Conservation (phyloP, 768 basidiomycete species). For the Mycena galericulata region DNA sequence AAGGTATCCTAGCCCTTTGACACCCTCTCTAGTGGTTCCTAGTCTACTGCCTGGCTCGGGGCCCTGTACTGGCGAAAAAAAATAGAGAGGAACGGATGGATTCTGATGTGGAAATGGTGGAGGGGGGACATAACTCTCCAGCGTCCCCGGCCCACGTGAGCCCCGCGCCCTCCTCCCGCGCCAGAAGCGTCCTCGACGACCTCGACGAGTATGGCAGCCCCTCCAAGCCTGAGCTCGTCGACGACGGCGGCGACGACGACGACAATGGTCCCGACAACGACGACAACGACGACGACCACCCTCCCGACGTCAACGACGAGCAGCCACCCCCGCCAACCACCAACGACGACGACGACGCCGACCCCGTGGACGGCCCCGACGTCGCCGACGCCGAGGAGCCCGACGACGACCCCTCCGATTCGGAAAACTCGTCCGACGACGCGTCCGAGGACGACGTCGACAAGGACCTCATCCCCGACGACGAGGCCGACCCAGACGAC, state of each 20-base stretch:
- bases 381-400: slow-evolving; percentile 32
- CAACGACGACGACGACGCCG: slow-evolving; percentile 18
- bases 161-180: slow-evolving; percentile 28
- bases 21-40: too few relatives aligned
- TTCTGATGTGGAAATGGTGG: slow-evolving; percentile 45
- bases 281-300: slow-evolving; percentile 24
- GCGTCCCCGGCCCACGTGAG: slow-evolving; percentile 24
- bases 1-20: too few relatives aligned
- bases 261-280: slow-evolving; percentile 18
- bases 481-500: slow-evolving; percentile 29
- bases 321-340: not conserved
- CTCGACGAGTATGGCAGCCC: slow-evolving; percentile 35
- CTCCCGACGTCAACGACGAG: not conserved
- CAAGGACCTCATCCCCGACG: slow-evolving; percentile 33
- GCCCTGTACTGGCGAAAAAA: not conserved
- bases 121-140: not conserved
- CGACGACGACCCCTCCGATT: slow-evolving; percentile 31
- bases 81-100: slow-evolving; percentile 32
- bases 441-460: slow-evolving; percentile 39
- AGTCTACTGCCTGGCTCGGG: too few relatives aligned
- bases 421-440: slow-evolving; percentile 32
- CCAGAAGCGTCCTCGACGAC: slow-evolving; percentile 25
- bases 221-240: slow-evolving; percentile 3
- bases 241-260: not conserved
- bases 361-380: slow-evolving; percentile 30